Evolutionary conservation across 768 basidiomycete genomes (phyloP).

Genomic region (Mycena floridula): DNA sequence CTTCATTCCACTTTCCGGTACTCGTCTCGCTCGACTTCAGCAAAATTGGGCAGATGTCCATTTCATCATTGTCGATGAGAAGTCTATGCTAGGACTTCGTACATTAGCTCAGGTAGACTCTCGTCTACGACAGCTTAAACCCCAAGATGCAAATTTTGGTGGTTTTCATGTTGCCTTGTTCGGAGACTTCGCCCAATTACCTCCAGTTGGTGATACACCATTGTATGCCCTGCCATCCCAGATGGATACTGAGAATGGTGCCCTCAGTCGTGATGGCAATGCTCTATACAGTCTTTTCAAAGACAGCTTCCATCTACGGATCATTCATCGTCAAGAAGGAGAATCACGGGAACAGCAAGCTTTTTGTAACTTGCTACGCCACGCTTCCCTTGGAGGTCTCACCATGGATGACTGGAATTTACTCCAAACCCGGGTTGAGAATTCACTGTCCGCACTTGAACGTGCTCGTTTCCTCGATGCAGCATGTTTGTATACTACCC

Average conservation of each 20-base stretch:
- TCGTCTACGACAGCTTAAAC: conserved; percentile 4
- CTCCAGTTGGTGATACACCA: conserved; percentile 8
- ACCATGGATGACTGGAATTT: conserved; percentile 2
- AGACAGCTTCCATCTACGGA: conserved; percentile 2
- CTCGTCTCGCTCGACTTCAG: conserved; percentile 1
- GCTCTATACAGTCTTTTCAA: conserved; percentile 6
- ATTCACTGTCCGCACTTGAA: no score
- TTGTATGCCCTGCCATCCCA: neutral
- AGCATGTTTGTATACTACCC: no score
- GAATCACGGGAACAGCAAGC: no score
- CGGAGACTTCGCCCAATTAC: conserved; percentile 10
- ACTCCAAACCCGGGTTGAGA: neutral
- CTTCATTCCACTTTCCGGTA: neutral
- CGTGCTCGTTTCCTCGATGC: conserved; percentile 1
- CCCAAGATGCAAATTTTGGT: neutral
- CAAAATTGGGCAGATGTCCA: neutral
- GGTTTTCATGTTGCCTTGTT: conserved; percentile 4
- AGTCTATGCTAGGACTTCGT: conserved; percentile 6
- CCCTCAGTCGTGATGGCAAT: conserved; percentile 2
- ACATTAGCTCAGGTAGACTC: conserved; percentile 6
- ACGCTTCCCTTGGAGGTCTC: conserved; percentile 6
- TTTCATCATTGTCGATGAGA: conserved; percentile 4
- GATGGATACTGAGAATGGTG: neutral
- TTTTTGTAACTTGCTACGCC: no score
- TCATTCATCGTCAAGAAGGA: conserved; percentile 1